A percentile compares a stretch with the other conserved stretches of the same genome.
Evolutionary conservation across 257 asterid genomes (phyloP).

Genomic region (Nicotiana undulata): DNA sequence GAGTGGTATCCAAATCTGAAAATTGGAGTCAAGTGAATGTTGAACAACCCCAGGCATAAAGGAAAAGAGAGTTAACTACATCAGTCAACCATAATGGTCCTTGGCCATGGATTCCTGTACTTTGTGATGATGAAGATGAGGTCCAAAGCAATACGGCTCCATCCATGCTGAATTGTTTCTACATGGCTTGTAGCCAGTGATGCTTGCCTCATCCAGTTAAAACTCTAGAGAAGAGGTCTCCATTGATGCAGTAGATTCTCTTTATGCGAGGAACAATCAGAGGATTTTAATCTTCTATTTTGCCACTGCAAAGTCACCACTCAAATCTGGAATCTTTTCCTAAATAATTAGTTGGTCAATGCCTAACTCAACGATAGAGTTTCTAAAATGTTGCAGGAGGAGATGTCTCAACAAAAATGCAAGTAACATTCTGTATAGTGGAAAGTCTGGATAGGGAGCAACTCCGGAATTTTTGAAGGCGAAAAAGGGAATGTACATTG

Average conservation of each 20-base stretch:
- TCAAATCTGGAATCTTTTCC: background rate
- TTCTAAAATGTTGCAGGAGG: background rate
- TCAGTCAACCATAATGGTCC: no score
- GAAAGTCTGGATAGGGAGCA: background rate
- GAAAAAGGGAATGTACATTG: background rate
- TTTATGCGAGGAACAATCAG: background rate
- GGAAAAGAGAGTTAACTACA: no score
- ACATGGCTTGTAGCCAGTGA: background rate
- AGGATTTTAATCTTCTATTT: background rate
- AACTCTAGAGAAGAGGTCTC: background rate
- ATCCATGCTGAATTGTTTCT: background rate
- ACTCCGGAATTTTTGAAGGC: background rate
- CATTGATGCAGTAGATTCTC: background rate
- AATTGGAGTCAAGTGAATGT: no score
- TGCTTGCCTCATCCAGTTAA: background rate
- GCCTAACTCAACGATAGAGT: background rate
- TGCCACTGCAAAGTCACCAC: background rate
- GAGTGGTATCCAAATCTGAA: no score
- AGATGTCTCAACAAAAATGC: background rate
- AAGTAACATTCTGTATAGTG: background rate
- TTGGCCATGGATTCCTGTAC: no score
- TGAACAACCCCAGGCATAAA: no score
- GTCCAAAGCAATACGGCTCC: background rate
- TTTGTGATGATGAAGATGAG: no score
- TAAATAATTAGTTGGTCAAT: background rate